phyloP scores from a whole-genome alignment of 345 rosid genomes.

The Sonneratia caseolaris region DNA sequence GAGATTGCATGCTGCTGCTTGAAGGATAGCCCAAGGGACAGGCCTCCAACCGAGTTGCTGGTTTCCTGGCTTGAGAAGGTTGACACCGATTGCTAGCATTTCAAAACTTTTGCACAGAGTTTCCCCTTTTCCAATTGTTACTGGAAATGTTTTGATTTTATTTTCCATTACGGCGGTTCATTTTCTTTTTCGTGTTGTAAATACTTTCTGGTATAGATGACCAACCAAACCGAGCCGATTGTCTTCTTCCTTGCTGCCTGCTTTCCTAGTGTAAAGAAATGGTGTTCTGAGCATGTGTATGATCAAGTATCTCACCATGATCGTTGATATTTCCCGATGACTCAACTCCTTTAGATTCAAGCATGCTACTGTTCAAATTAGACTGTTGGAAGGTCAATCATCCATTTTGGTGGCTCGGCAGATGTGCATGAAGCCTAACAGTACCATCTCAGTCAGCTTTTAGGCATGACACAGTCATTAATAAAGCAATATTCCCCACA shows the following conservation, averaged over 20 bases:
- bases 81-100: neutral
- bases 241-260: neutral
- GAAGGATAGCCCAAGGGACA: constrained; percentile 41
- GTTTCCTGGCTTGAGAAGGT: constrained; percentile 58
- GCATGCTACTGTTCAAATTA: neutral
- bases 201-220: neutral
- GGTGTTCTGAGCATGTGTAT: neutral
- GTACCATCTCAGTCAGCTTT: no score
- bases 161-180: neutral
- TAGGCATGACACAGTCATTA: no score
- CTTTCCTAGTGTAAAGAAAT: neutral
- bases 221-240: neutral
- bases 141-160: neutral
- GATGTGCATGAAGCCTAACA: no score
- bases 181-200: neutral
- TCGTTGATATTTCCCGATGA: neutral
- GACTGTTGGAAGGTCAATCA: neutral
- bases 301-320: neutral
- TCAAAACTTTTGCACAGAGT: neutral
- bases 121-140: neutral
- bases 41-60: constrained; percentile 60
- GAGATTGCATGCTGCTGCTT: constrained; percentile 68
- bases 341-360: neutral
- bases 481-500: no score
- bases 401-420: neutral